Conservation (phyloP, 306 rosid genomes). For the Citrullus amarus region DNA sequence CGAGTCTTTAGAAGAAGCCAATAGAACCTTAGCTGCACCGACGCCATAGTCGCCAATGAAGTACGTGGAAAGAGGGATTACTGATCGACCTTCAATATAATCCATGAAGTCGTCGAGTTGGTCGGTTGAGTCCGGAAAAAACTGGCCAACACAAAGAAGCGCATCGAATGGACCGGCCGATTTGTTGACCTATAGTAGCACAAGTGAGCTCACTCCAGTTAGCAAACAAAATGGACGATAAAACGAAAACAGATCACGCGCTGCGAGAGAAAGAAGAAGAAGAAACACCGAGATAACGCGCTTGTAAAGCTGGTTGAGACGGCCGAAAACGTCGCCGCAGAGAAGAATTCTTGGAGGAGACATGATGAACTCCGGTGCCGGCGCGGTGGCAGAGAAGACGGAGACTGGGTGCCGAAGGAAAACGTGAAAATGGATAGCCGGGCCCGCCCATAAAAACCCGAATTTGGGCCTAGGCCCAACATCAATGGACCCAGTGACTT, state of each 20-base stretch:
- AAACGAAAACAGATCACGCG: background rate
- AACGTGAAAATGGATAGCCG: background rate
- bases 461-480: background rate
- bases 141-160: constrained; percentile 80
- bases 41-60: constrained; percentile 92
- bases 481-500: background rate
- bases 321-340: constrained; percentile 80
- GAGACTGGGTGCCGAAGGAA: background rate
- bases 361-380: constrained; percentile 27
- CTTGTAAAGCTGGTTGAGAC: constrained; percentile 77
- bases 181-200: constrained; percentile 57
- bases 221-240: background rate
- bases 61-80: constrained; percentile 68
- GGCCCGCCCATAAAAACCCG: background rate
- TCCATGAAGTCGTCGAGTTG: constrained; percentile 44
- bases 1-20: constrained; percentile 44
- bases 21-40: constrained; percentile 50
- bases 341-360: constrained; percentile 72
- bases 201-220: constrained; percentile 8
- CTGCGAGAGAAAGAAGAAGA: constrained; percentile 11
- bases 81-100: constrained; percentile 53
- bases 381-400: background rate
- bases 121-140: constrained; percentile 77
- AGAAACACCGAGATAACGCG: constrained; percentile 62
- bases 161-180: constrained; percentile 97